Conservation (phyloP, 495 filamentous ascomycete genomes). For the Hypomontagnella submonticulosa region DNA sequence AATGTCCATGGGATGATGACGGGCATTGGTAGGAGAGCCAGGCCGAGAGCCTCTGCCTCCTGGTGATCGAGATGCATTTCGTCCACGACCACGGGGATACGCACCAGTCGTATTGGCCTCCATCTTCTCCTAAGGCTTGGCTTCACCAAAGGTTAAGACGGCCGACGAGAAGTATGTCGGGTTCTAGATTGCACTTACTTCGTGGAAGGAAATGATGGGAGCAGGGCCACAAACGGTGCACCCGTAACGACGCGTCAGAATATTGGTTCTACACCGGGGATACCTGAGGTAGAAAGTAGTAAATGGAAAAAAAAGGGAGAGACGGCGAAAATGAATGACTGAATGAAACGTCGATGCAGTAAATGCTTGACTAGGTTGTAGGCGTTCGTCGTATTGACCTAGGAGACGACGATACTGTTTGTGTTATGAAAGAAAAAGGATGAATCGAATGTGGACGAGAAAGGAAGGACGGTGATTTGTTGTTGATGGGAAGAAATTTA, state of each 20-base stretch:
- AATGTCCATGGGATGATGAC: constrained; percentile 12
- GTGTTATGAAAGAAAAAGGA: neutral
- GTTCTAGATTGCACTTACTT: neutral
- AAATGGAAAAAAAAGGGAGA: neutral
- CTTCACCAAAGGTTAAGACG: neutral
- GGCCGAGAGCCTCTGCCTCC: constrained; percentile 28
- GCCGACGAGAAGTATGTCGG: neutral
- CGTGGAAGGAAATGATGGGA: too few species aligned
- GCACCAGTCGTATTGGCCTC: constrained; percentile 28
- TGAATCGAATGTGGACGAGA: neutral
- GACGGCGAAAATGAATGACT: constrained; percentile 1
- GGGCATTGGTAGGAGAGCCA: constrained; percentile 32
- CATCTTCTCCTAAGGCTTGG: neutral
- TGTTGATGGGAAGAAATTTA: constrained; percentile 1
- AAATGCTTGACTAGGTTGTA: neutral
- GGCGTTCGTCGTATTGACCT: neutral
- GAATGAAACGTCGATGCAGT: constrained; percentile 12
- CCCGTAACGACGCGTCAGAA: too few species aligned
- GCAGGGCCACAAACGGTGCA: too few species aligned
- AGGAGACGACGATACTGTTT: neutral
- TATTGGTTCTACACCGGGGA: too few species aligned
- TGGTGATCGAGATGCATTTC: constrained; percentile 19
- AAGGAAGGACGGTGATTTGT: constrained; percentile 1
- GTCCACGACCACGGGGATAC: constrained; percentile 36
- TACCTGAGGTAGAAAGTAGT: too few species aligned